These are phyloP conservation scores for Oryza meyeriana DNA, from an alignment of 176 grass and related monocot genomes.

Conservation along the genomic window DNA sequence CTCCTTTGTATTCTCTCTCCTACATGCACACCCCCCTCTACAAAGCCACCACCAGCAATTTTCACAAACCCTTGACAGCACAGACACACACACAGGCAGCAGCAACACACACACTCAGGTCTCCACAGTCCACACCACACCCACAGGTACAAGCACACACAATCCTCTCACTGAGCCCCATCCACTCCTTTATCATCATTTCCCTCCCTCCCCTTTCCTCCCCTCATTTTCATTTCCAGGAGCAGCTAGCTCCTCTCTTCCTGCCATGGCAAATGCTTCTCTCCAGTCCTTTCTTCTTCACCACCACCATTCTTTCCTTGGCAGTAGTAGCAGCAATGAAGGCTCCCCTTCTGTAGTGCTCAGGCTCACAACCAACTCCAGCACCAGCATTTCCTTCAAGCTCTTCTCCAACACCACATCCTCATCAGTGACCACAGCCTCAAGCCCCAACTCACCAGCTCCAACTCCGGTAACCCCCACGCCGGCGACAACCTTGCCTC, in stretches of 20 bases:
- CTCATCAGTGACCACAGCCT: conserved; percentile 42
- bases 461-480: conserved; percentile 20
- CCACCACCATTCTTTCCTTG: conserved; percentile 49
- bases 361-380: conserved; percentile 33
- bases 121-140: conserved; percentile 36
- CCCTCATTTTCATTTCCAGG: background rate
- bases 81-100: background rate
- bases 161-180: conserved; percentile 32
- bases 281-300: conserved; percentile 61
- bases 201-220: background rate
- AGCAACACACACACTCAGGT: background rate
- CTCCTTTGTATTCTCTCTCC: conserved; percentile 38
- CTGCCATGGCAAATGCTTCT: conserved; percentile 56
- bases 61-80: conserved; percentile 13
- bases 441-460: conserved; percentile 18
- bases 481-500: background rate
- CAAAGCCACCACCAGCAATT: conserved; percentile 24
- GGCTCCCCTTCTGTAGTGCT: conserved; percentile 19
- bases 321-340: conserved; percentile 35
- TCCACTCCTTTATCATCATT: conserved; percentile 50
- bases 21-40: conserved; percentile 14
- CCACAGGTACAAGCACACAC: conserved; percentile 30
- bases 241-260: background rate
- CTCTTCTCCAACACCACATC: conserved; percentile 62
- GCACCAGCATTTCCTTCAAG: conserved; percentile 39